Evolutionary conservation across 2,329 filamentous ascomycete species (phyloP), one percentile per base, ranked within the genome.

Genomic region (Clarireedia sp.): DNA sequence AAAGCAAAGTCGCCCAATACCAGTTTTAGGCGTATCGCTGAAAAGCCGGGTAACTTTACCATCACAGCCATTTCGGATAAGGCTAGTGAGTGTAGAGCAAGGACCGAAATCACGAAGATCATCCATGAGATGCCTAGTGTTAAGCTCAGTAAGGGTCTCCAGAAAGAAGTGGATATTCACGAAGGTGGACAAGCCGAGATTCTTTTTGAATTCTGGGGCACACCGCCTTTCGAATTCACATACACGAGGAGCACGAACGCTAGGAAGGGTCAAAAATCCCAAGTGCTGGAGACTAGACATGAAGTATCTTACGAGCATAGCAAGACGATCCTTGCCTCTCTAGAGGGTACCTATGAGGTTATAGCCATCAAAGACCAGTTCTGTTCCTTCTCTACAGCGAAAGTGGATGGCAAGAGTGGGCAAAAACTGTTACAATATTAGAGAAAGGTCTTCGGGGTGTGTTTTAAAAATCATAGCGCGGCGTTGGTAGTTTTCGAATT

Each of bases 261-360:
- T n/a, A 64, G 68, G 57, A 90, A 85, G 73, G 86, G 87, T 1
- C 88, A 90, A 70, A 87, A 84, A 67, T 83, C 86, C 38, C 79
- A 85, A 64, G 81, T 99, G 36, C 78, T 99, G 17, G 95, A 99
- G 74, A 96, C 95, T 61, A 83, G 89, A 63, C 90, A 94, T 62
- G 91, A 96, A 64, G 78, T 87, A 17, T 92, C 87, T 48, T 82
- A 91, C 60, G 89, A 95, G 66, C 81, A 89, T 69, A 85, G 75
- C 66, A 91, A 95, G 78, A 82, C 83, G 24, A 81, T 97, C 64
- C 85, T 85, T 64, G 90, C 91, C 24, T 90, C 86, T 63, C 89
- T 96, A 68, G 94, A 97, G 76, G 94, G 94, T 49, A 96, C 90
- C 62, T 99, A 99, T 68, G 94, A 99, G 74, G 92, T 99, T 17